Evolutionary conservation across 805 yeast species (phyloP), one percentile per base, ranked within the genome.

Genomic region (Ogataea nakhonphanomensis): DNA sequence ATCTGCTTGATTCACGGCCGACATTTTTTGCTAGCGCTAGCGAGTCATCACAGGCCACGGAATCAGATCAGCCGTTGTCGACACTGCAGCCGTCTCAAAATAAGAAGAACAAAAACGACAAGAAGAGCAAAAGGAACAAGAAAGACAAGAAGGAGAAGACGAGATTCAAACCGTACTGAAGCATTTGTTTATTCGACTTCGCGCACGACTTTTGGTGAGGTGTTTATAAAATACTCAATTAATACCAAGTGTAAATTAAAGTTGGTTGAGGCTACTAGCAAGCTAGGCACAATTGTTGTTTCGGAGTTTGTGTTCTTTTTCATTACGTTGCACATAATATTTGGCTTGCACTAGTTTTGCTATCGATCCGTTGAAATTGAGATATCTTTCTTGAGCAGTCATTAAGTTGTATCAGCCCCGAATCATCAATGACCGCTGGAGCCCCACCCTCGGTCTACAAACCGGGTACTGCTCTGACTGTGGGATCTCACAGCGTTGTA

Each of bases 381-480:
- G 9, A 13, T 3, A 17, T 29, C n/a, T 7, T 11, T 4, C 12
- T 13, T 11, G 21, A 29, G 32, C 12, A 14, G n/a, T 8, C 14
- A 11, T 13, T 14, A 29, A 31, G 3, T 8, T n/a, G 25, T 12
- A 27, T 12, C 30, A 27, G 37, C 31, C 32, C 20, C 21, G 26
- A 13, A 27, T 14, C n/a, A 22, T 29, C 20, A 3, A 48, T 51
- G 50, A 33, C 49, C 13, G 46, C 49, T 22, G 63, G 62, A 59
- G 64, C 64, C 46, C 67, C 72, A 27, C 78, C 84, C 14, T 70
- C 70, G 45, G 78, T 86, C 7, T 86, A 82, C 55, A 63, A 72
- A 8, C 84, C 93, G 7, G 96, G 95, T 5, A 84, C 93, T 4
- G 66, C 66, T 45, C 70, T 90, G 48, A 76, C 88, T 2, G 96